Conservation (phyloP, 352 stramenopile genomes). For the Phytopythium helicoides region DNA sequence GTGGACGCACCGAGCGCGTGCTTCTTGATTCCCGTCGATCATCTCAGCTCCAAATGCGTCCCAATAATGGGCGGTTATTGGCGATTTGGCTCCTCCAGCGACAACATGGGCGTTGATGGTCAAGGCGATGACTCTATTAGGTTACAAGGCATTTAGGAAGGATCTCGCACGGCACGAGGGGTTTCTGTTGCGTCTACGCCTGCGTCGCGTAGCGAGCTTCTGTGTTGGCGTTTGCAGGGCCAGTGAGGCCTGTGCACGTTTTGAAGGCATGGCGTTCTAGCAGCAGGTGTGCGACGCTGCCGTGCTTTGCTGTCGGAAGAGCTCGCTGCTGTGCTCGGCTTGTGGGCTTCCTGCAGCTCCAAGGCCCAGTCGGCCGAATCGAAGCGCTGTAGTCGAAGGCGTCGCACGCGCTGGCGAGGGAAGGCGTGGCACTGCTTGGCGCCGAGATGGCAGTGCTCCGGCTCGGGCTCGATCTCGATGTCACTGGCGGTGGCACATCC, state of each 20-base stretch:
- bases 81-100: no score
- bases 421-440: constrained; percentile 6
- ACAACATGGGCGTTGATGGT: background rate
- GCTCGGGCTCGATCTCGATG: constrained; percentile 40
- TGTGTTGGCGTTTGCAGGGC: constrained; percentile 22
- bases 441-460: constrained; percentile 8
- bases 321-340: background rate
- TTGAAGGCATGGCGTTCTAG: constrained; percentile 60
- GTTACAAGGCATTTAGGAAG: background rate
- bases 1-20: constrained; percentile 31
- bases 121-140: background rate
- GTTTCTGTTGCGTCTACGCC: constrained; percentile 3
- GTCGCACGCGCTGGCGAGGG: constrained; percentile 37
- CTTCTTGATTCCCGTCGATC: constrained; percentile 26
- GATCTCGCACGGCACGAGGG: background rate
- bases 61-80: constrained; percentile 4
- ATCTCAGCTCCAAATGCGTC: constrained; percentile 8
- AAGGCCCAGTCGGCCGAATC: constrained; percentile 74
- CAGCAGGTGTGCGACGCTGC: constrained; percentile 48
- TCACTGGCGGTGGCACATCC: constrained; percentile 16
- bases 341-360: constrained; percentile 24
- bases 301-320: constrained; percentile 6
- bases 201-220: constrained; percentile 15
- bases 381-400: constrained; percentile 63
- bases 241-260: constrained; percentile 27